Conservation (phyloP, 768 basidiomycete genomes). For the Albatrellus ellisii region DNA sequence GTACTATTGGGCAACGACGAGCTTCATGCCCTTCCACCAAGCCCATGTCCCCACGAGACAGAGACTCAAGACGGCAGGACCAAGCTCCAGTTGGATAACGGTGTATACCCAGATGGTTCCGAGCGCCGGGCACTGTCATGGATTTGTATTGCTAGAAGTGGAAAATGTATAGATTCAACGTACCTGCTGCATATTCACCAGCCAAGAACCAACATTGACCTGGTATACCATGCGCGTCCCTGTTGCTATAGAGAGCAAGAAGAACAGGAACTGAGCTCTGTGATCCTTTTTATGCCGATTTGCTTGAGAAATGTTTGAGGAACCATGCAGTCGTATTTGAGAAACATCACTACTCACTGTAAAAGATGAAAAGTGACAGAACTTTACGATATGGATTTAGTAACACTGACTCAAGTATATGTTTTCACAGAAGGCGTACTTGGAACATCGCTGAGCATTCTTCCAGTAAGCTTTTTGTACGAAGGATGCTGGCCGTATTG, state of each 20-base stretch:
- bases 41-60: constrained; percentile 38
- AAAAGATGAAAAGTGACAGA: constrained; percentile 62
- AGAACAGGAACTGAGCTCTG: constrained; percentile 41
- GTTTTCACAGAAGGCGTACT: constrained; percentile 38
- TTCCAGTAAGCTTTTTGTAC: constrained; percentile 33
- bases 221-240: constrained; percentile 62
- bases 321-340: not conserved
- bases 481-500: constrained; percentile 60
- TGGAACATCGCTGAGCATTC: constrained; percentile 56
- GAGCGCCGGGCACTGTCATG: constrained; percentile 54
- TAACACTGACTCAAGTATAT: not conserved
- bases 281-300: constrained; percentile 47
- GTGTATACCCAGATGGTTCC: constrained; percentile 71
- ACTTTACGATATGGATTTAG: constrained; percentile 28
- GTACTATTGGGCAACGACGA: constrained; percentile 12
- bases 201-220: constrained; percentile 57
- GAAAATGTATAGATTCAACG: constrained; percentile 3
- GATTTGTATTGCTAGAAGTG: not conserved
- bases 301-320: constrained; percentile 28
- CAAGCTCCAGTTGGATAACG: constrained; percentile 55
- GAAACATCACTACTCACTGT: constrained; percentile 33
- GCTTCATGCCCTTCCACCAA: constrained; percentile 45
- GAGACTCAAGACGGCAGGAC: constrained; percentile 45
- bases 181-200: constrained; percentile 66
- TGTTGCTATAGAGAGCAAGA: constrained; percentile 39